Evolutionary conservation across 2,329 filamentous ascomycete species (phyloP).

Genomic region (Talaromyces sp.): DNA sequence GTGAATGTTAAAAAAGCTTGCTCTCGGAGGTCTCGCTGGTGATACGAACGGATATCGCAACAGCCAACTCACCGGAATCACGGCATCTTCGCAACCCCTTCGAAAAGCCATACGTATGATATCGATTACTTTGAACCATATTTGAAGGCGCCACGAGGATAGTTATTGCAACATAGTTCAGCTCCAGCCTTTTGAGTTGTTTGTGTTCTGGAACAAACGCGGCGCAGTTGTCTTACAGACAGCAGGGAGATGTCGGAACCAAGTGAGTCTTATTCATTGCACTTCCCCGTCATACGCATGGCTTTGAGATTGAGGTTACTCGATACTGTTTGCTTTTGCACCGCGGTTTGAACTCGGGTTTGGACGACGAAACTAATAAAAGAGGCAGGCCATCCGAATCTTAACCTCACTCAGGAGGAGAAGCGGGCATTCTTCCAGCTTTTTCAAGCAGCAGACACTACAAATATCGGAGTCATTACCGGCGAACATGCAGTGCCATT

Average conservation of each 20-base stretch:
- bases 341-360: neutral
- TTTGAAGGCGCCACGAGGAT: neutral
- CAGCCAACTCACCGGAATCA: neutral
- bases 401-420: slow-evolving; percentile 86
- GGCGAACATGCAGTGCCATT: slow-evolving; percentile 95
- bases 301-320: neutral
- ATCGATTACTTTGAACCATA: neutral
- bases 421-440: slow-evolving; percentile 90
- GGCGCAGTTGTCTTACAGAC: neutral
- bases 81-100: neutral
- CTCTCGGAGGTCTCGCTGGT: neutral
- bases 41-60: neutral
- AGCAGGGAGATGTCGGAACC: slow-evolving; percentile 9
- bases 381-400: slow-evolving; percentile 51
- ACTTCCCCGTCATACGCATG: neutral
- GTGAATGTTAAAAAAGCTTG: neutral
- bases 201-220: neutral
- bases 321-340: neutral
- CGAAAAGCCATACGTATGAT: neutral
- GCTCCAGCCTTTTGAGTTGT: neutral
- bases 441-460: slow-evolving; percentile 87
- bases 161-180: neutral
- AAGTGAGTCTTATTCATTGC: slow-evolving; percentile 1
- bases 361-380: slow-evolving; percentile 22
- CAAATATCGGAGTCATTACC: slow-evolving; percentile 87